These are phyloP conservation scores for Metschnikowia amazonensis DNA, from an alignment of 805 yeast genomes.

Conservation along the genomic window DNA sequence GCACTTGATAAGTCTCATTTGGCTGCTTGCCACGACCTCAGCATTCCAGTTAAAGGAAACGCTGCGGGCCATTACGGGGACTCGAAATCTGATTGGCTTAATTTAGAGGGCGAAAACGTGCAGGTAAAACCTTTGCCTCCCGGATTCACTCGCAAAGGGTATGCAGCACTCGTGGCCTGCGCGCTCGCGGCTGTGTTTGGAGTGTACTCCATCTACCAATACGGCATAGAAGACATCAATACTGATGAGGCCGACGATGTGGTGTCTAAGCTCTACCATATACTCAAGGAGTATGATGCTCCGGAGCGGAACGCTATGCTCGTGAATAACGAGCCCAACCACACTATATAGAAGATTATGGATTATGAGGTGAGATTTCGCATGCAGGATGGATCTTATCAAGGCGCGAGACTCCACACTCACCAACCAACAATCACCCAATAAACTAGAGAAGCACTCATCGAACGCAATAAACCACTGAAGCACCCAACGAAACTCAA, in stretches of 20 bases:
- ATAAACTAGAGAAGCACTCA: too few species aligned
- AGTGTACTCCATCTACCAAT: conserved; percentile 52
- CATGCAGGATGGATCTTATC: conserved; percentile 11
- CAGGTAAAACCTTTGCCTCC: conserved; percentile 62
- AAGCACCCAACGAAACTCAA: not conserved
- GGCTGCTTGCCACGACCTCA: conserved; percentile 45
- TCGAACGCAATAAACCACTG: too few species aligned
- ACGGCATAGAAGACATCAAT: conserved; percentile 62
- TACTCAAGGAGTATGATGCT: conserved; percentile 27
- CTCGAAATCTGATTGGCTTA: conserved; percentile 44
- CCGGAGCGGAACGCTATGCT: conserved; percentile 16
- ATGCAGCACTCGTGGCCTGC: conserved; percentile 56
- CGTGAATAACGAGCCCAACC: not conserved
- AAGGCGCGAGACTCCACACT: conserved; percentile 1
- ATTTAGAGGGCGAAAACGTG: conserved; percentile 55
- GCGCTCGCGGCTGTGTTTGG: conserved; percentile 58
- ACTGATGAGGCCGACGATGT: conserved; percentile 47
- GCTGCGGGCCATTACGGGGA: conserved; percentile 63
- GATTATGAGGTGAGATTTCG: too few species aligned
- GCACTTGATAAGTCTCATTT: conserved; percentile 46
- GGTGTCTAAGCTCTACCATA: conserved; percentile 28
- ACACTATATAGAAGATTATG: not conserved
- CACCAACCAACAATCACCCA: not conserved
- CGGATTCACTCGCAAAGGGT: conserved; percentile 71
- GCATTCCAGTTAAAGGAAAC: conserved; percentile 53